Conservation (phyloP, 1,284 basidiomycete species). For the Microbotryum scabiosae region DNA sequence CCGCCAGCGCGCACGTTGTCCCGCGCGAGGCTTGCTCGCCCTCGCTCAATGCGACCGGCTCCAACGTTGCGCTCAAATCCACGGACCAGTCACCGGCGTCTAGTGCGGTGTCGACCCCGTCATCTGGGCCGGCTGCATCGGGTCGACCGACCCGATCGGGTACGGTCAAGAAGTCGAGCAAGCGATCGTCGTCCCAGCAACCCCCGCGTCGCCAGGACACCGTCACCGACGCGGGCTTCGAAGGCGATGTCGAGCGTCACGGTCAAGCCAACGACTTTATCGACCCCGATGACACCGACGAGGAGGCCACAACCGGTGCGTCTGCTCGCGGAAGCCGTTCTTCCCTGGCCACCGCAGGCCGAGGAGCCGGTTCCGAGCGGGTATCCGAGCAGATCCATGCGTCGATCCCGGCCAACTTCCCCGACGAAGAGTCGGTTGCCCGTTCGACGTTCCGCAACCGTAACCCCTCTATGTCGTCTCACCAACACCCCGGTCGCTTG, state of each 20-base stretch:
- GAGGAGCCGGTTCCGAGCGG: not conserved
- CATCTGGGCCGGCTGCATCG: not conserved
- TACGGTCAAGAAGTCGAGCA: constrained; percentile 6
- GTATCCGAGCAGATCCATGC: constrained; percentile 5
- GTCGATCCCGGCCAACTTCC: constrained; percentile 13
- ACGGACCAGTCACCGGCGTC: too few relatives aligned
- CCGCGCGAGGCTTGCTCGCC: constrained; percentile 15
- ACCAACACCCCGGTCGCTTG: constrained; percentile 20
- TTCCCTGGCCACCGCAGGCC: too few relatives aligned
- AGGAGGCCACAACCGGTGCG: not conserved
- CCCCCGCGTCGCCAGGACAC: not conserved
- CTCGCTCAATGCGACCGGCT: constrained; percentile 15
- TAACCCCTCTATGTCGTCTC: constrained; percentile 23
- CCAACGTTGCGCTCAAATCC: too few relatives aligned
- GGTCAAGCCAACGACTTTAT: constrained; percentile 28
- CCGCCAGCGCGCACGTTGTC: not conserved
- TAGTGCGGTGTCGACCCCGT: too few relatives aligned
- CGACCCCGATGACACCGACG: constrained; percentile 11
- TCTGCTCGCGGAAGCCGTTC: not conserved
- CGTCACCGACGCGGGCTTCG: constrained; percentile 21
- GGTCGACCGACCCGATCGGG: constrained; percentile 4
- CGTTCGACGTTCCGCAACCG: constrained; percentile 22
- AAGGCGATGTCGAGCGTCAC: constrained; percentile 25
- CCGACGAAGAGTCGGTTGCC: constrained; percentile 17
- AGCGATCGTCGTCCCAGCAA: constrained; percentile 1